Base-by-base conservation (phyloP, 345 rosid species). In the Eucalyptus pauciflora region DNA sequence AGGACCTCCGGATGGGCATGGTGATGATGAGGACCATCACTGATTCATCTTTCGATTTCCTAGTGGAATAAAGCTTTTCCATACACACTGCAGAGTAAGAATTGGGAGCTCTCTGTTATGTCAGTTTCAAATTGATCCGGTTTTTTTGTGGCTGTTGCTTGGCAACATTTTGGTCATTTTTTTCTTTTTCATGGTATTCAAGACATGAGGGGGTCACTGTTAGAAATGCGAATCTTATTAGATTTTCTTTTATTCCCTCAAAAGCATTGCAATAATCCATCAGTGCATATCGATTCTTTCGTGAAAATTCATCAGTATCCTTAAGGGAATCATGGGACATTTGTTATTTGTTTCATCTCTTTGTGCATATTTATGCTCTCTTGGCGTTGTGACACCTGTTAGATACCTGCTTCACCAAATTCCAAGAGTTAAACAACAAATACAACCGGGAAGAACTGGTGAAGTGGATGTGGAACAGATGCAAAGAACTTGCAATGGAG, bases 1-100 rank as follows among this genome's bases (percentile, higher is more conserved):
- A 87, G 99, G 97, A 88, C 94, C 95, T 31, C 99, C 99, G 0
- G 95, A 95, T 86, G 99, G 96, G 86, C 96, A 95, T 87, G 97
- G 94, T 5, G 97, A 94, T 17, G 94, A 93, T 24, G 89, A 88
- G 31, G 91, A 90, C 87, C 93, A 93, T 90, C 95, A 94, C 90
- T 93, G 88, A 94, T 91, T 88, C 88, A 60, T 76, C 86, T 89
- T 56, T 86, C 85, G 49, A 51, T 85, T 88, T 79, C 88, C 88
- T 89, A 91, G 64, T 89, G 92, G 86, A 94, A 89, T 92, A 91
- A 89, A 88, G 91, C 90, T 91, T 94, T 92, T 85, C 92, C 81
- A 89, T 88, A 87, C 89, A 88, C 64, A 88, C 91, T 31, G 67
- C 85, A 24, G 89, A 87, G 85, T 92, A 89, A 88, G 87, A 91